A percentile compares a stretch with the other conserved stretches of the same genome.
phyloP scores from a whole-genome alignment of 2,329 filamentous ascomycete species.

The Fusarium zealandicum region DNA sequence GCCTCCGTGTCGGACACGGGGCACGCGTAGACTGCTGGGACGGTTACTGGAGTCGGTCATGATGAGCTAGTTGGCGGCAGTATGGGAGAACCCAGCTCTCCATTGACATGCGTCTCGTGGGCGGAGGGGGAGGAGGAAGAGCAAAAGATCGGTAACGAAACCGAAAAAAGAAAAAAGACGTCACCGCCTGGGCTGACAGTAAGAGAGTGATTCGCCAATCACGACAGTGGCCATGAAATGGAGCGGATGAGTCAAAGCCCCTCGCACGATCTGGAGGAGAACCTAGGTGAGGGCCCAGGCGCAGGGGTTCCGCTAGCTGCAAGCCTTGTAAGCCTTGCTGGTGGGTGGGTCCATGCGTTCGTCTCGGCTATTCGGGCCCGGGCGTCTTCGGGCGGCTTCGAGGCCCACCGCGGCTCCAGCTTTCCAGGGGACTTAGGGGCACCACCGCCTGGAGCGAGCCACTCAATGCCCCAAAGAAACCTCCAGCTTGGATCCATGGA shows the following conservation, averaged over 20 bases:
- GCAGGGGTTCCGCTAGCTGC: slow-evolving; percentile 2
- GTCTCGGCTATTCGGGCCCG: slow-evolving; percentile 7
- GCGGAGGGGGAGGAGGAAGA: not conserved
- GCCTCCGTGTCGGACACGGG: slow-evolving; percentile 33
- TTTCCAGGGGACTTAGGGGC: slow-evolving; percentile 16
- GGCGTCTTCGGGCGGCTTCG: not conserved
- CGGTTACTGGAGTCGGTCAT: slow-evolving; percentile 41
- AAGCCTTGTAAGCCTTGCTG: not conserved
- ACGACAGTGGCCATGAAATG: slow-evolving; percentile 19
- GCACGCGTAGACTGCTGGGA: slow-evolving; percentile 42
- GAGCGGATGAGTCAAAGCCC: slow-evolving; percentile 30
- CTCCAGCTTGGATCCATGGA: too few relatives aligned
- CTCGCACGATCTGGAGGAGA: slow-evolving; percentile 28
- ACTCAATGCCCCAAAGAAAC: too few relatives aligned
- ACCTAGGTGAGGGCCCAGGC: too few relatives aligned
- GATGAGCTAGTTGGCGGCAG: slow-evolving; percentile 13
- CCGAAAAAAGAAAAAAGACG: slow-evolving; percentile 18
- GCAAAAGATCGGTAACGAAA: not conserved
- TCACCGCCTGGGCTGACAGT: slow-evolving; percentile 25
- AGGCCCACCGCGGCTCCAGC: slow-evolving; percentile 23
- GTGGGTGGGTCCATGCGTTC: not conserved
- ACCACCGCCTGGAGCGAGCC: too few relatives aligned
- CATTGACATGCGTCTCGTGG: not conserved
- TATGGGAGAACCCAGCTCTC: slow-evolving; percentile 14
- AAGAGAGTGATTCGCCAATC: slow-evolving; percentile 36